Base-by-base conservation (phyloP, 169 alveolate genomes). In the Theileria annulata region DNA sequence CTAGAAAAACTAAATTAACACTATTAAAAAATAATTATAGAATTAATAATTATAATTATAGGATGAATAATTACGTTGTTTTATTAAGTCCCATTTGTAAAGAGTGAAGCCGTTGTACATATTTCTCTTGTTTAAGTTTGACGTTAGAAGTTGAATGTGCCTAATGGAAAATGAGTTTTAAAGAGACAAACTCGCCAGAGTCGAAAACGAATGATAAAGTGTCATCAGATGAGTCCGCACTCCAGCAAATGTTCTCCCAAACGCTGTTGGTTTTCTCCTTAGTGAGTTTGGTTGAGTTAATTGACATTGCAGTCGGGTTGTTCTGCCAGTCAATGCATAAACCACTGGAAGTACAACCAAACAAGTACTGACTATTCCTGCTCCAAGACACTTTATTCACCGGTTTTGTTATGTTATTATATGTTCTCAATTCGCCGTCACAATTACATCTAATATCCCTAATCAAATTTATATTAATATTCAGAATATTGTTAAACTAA, bases 231-330 rank as follows among this genome's bases (percentile, higher is more conserved):
- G 85, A 17, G 56, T 75, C 80, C 47, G 60, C 59, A 15, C 62
- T 27, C 88, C 88, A 82, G 54, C 88, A 82, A 15, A 82, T 27
- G 62, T 82, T 82, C 37, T 82, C 88, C 25, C 67, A 59, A 33
- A 47, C 13, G 19, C 67, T 68, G 3, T 35, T 8, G 27, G 31
- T 51, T 19, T 30, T 30, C 10, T 54, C 66, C n/a, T 56, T 69
- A 6, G 70, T 49, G 25, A 27, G 31, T 21, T 78, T 71, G 56
- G 67, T 85, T 56, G n/a, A 48, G 21, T 77, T 6, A 48, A 75
- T 31, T 10, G 80, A 6, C 3, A 71, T 47, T 27, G 60, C 13
- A 3, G 69, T 70, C 8, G 21, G 28, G 27, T 74, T 82, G 31
- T 15, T 33, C 70, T 54, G 85, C 88, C 88, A 82, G 23, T 82